Conservation (phyloP, 2,329 filamentous ascomycete species). For the Fusarium sp. region DNA sequence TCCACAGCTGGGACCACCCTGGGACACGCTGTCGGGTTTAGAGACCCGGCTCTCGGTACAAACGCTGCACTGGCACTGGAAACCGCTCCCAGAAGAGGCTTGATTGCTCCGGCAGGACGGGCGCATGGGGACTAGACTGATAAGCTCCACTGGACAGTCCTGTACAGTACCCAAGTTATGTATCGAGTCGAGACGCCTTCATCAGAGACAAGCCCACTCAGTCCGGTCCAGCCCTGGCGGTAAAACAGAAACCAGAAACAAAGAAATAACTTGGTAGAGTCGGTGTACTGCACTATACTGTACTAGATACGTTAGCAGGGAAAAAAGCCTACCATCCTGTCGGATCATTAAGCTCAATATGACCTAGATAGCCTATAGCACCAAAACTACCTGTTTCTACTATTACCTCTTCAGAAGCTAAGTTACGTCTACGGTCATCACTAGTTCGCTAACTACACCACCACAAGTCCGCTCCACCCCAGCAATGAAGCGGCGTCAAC, state of each 20-base stretch:
- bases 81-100: constrained; percentile 21
- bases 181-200: not conserved
- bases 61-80: not conserved
- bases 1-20: constrained; percentile 37
- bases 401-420: not conserved
- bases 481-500: constrained; percentile 45
- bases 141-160: not conserved
- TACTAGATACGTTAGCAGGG: not conserved
- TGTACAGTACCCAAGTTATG: not conserved
- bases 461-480: constrained; percentile 36
- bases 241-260: constrained; percentile 20
- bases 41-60: constrained; percentile 44
- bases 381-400: constrained; percentile 22
- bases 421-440: not conserved
- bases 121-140: constrained; percentile 12
- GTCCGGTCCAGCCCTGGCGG: not conserved
- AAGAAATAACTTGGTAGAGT: constrained; percentile 1
- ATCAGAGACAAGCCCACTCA: not conserved
- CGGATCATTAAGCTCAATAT: constrained; percentile 28
- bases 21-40: constrained; percentile 36
- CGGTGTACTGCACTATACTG: not conserved
- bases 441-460: constrained; percentile 12
- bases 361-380: constrained; percentile 29
- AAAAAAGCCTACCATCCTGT: constrained; percentile 24
- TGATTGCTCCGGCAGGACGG: constrained; percentile 33